Evolutionary conservation across 495 filamentous ascomycete genomes (phyloP).

Genomic region (Pseudoneurospora amorphoporcata): DNA sequence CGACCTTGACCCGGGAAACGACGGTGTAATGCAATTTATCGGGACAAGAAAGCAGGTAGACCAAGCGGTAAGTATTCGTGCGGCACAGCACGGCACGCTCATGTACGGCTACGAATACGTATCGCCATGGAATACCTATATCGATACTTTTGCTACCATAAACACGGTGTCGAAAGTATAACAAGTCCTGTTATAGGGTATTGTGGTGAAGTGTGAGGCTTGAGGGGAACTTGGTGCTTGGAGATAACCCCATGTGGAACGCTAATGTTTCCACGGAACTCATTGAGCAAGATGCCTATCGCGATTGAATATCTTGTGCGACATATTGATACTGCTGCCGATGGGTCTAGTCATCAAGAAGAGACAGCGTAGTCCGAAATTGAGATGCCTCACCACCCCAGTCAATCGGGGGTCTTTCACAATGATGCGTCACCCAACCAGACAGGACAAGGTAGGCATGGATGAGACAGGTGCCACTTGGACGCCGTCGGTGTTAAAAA

Average conservation of each 20-base stretch:
- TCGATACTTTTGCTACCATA: neutral
- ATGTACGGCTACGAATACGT: neutral
- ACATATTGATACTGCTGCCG: neutral
- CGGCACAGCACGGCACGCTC: neutral
- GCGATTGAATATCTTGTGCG: neutral
- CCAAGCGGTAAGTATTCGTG: neutral
- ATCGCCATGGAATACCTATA: neutral
- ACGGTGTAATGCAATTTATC: neutral
- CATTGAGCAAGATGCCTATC: neutral
- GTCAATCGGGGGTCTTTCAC: neutral
- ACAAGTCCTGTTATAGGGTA: neutral
- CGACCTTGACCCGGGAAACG: neutral
- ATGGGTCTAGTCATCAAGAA: neutral
- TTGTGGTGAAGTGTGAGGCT: neutral
- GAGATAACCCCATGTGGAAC: neutral
- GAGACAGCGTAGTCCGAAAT: neutral
- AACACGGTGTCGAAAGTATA: neutral
- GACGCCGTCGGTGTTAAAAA: neutral
- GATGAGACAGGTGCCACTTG: neutral
- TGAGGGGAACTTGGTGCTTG: neutral
- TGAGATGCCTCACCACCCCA: neutral
- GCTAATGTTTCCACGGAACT: neutral
- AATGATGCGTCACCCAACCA: neutral
- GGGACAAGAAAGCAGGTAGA: neutral
- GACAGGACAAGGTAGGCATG: neutral